Evolutionary conservation across 73 alveolate species (phyloP), one percentile per base, ranked within the genome.

Genomic region (Paramecium pentaurelia): DNA sequence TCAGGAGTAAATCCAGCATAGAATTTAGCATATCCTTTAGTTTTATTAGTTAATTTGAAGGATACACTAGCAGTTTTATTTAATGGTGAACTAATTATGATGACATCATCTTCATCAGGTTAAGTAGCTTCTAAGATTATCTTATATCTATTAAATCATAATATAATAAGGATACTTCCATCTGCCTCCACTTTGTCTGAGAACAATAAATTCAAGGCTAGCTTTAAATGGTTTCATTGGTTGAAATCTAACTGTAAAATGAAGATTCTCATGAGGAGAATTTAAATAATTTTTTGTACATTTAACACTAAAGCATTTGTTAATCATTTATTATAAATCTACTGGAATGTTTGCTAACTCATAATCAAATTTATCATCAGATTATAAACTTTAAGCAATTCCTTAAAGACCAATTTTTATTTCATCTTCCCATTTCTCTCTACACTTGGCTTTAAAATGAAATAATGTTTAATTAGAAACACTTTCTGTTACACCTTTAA

Each of bases 31-130:
- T 91, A 97, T 64, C 96, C 94, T 89, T 98, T 97, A 75, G 97
- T 88, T 91, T 97, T 96, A 87, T 98, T 98, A 44, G 97, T 97
- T 73, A 98, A 93, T 89, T 96, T 98, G 89, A 98, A 98, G 8
- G 98, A 94, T n/a, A 98, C 99, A 86, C 97, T 94, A n/a, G 99
- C 95, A 40, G 98, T 95, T 85, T 98, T 97, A 60, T 96, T 97
- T 42, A 98, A 95, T 7, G 99, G 99, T n/a, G 98, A 71, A 85
- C 98, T 96, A 40, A 98, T 96, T 64, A 97, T 93, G 45, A 98
- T 98, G 18, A 98, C 96, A 94, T 98, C 99, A 95, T 98, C 99
- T 27, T 96, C 99, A 68, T 98, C 99, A 37, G 99, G 99, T 44
- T 96, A 98, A 5, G 97, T 92, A 12, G 99, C 98, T 87, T 98